Percentiles rank a stretch among this genome's conserved stretches.
Evolutionary conservation across 208 protist genomes (phyloP).

Genomic region (Vickermania ingenoplastis): DNA sequence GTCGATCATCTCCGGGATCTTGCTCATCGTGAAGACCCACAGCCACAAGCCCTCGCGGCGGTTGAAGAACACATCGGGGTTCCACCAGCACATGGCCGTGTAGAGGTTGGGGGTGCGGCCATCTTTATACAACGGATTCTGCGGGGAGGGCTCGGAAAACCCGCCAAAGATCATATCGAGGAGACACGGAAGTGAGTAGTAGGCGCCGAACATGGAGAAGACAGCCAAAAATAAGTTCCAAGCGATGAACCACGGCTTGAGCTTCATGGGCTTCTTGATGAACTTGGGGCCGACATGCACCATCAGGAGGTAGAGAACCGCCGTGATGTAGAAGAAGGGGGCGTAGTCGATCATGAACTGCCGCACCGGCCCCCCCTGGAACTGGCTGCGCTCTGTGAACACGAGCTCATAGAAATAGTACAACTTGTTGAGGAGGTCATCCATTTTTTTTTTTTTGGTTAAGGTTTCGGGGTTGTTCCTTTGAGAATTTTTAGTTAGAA

Average conservation of each 20-base stretch:
- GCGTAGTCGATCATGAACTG: neutral
- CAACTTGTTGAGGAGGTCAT: too few species aligned
- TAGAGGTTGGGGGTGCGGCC: slow-evolving; percentile 30
- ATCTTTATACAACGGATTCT: slow-evolving; percentile 22
- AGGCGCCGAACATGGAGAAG: slow-evolving; percentile 63
- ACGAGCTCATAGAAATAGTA: too few species aligned
- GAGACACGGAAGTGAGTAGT: slow-evolving; percentile 44
- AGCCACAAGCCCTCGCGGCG: slow-evolving; percentile 56
- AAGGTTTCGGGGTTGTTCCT: too few species aligned
- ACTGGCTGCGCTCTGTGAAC: neutral
- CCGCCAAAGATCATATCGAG: slow-evolving; percentile 15
- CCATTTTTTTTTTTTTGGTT: too few species aligned
- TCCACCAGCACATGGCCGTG: slow-evolving; percentile 41
- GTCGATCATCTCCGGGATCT: slow-evolving; percentile 84
- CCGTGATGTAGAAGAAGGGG: slow-evolving; percentile 1
- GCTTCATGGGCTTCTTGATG: slow-evolving; percentile 39
- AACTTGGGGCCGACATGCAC: slow-evolving; percentile 22
- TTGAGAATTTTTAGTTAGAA: too few species aligned
- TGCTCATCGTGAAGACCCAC: slow-evolving; percentile 64
- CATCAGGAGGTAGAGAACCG: slow-evolving; percentile 26
- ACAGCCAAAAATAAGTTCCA: slow-evolving; percentile 79
- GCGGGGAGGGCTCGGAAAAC: slow-evolving; percentile 7
- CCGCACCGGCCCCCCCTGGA: neutral
- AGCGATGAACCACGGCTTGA: slow-evolving; percentile 40
- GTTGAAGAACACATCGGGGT: slow-evolving; percentile 38